A percentile compares a stretch with the other conserved stretches of the same genome.
phyloP scores from a whole-genome alignment of 148 eudicot genomes.

The Camellia granthamiana region DNA sequence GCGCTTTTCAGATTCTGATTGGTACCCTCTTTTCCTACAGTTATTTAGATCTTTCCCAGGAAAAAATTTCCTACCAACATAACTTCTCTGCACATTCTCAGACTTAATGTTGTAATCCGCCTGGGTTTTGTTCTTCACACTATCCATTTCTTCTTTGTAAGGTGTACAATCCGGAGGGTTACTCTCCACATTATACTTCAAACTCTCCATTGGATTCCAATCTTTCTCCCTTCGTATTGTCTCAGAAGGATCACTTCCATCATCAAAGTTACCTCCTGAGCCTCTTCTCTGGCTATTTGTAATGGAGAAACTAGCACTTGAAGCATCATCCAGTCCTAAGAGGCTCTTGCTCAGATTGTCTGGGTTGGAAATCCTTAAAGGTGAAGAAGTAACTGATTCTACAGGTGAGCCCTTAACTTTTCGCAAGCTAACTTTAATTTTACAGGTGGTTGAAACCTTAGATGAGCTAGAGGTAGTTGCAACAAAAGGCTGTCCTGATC shows the following conservation, averaged over 20 bases:
- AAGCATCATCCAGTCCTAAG: background rate
- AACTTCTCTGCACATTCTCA: conserved; percentile 19
- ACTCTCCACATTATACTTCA: conserved; percentile 10
- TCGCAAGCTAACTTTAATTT: conserved; percentile 25
- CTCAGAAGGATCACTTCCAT: background rate
- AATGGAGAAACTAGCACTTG: background rate
- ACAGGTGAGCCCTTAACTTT: conserved; percentile 32
- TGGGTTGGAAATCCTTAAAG: conserved; percentile 20
- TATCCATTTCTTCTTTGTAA: conserved; percentile 20
- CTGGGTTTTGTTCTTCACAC: conserved; percentile 21
- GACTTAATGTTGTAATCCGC: conserved; percentile 15
- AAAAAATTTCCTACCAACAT: conserved; percentile 15
- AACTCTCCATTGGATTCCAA: background rate
- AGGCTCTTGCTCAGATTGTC: background rate
- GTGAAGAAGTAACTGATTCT: conserved; percentile 44
- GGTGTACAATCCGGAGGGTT: conserved; percentile 14
- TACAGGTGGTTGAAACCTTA: conserved; percentile 25
- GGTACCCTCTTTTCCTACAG: conserved; percentile 11
- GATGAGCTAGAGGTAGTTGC: conserved; percentile 49
- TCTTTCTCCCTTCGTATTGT: conserved; percentile 7
- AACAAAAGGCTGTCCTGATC: conserved; percentile 30
- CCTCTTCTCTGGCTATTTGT: background rate
- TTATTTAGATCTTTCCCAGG: conserved; percentile 15
- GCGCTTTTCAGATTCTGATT: conserved; percentile 1
- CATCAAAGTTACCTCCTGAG: background rate